phyloP scores from a whole-genome alignment of 768 basidiomycete species.

The Ephemerocybe angulata region DNA sequence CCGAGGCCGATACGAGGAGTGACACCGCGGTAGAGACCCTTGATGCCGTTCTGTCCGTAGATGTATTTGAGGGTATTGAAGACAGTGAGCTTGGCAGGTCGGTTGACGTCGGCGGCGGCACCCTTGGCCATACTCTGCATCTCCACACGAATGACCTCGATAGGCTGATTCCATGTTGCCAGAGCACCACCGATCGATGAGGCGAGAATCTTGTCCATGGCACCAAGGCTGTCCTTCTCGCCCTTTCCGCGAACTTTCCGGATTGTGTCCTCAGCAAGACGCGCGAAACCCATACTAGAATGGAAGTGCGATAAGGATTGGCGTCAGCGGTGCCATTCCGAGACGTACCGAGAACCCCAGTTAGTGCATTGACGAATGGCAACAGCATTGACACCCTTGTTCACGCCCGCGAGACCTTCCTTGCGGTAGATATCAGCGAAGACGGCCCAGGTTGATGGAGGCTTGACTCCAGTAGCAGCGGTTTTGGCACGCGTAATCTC shows the following conservation, averaged over 20 bases:
- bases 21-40: slow-evolving; percentile 95
- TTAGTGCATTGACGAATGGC: slow-evolving; percentile 91
- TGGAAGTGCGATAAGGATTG: not conserved
- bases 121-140: slow-evolving; percentile 99
- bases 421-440: slow-evolving; percentile 92
- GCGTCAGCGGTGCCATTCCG: not conserved
- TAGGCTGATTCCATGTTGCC: slow-evolving; percentile 99
- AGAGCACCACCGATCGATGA: slow-evolving; percentile 91
- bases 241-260: slow-evolving; percentile 73
- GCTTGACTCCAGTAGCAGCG: slow-evolving; percentile 76
- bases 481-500: slow-evolving; percentile 97
- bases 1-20: slow-evolving; percentile 95
- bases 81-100: slow-evolving; percentile 90
- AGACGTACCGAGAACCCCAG: slow-evolving; percentile 81
- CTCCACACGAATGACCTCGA: slow-evolving; percentile 97
- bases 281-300: slow-evolving; percentile 90
- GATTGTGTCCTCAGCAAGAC: slow-evolving; percentile 81
- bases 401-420: slow-evolving; percentile 93
- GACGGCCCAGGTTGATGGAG: slow-evolving; percentile 89
- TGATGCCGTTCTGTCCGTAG: slow-evolving; percentile 94
- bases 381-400: slow-evolving; percentile 98
- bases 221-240: slow-evolving; percentile 69
- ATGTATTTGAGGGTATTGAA: slow-evolving; percentile 90
- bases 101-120: slow-evolving; percentile 62
- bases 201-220: slow-evolving; percentile 82